Conservation (phyloP, 2,329 filamentous ascomycete genomes). For the Trichoderma sp. region DNA sequence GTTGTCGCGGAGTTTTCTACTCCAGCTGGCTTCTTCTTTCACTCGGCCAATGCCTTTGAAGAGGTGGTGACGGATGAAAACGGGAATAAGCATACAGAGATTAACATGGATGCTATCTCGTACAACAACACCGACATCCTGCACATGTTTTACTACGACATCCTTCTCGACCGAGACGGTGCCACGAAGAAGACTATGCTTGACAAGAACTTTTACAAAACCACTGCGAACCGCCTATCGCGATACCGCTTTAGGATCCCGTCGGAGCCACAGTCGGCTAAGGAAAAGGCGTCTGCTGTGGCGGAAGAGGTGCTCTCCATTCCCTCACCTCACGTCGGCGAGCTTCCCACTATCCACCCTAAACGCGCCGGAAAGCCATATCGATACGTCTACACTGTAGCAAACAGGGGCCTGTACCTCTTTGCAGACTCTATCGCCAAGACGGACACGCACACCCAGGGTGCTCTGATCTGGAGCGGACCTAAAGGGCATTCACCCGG, state of each 20-base stretch:
- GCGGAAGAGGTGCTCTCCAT: conserved; percentile 47
- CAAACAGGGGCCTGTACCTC: conserved; percentile 58
- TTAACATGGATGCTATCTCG: conserved; percentile 66
- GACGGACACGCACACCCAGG: conserved; percentile 59
- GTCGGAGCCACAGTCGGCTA: background rate
- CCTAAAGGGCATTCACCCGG: conserved; percentile 64
- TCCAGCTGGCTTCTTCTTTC: conserved; percentile 74
- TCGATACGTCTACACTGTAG: conserved; percentile 62
- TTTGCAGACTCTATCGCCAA: conserved; percentile 66
- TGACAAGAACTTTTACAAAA: conserved; percentile 42
- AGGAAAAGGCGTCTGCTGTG: conserved; percentile 24
- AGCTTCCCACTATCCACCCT: conserved; percentile 68
- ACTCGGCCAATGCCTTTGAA: conserved; percentile 77
- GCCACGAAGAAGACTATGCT: conserved; percentile 47
- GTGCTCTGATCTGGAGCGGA: conserved; percentile 57
- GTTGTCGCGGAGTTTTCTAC: conserved; percentile 70
- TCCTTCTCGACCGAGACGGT: conserved; percentile 57
- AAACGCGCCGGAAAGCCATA: conserved; percentile 51
- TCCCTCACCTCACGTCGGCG: conserved; percentile 56
- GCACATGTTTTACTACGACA: conserved; percentile 68
- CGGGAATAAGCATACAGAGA: conserved; percentile 39
- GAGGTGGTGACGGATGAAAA: conserved; percentile 46
- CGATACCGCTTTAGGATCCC: conserved; percentile 48
- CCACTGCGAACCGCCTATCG: conserved; percentile 41
- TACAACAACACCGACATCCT: conserved; percentile 68